Conservation (phyloP, 148 eudicot genomes). For the Fallopia convolvulus region DNA sequence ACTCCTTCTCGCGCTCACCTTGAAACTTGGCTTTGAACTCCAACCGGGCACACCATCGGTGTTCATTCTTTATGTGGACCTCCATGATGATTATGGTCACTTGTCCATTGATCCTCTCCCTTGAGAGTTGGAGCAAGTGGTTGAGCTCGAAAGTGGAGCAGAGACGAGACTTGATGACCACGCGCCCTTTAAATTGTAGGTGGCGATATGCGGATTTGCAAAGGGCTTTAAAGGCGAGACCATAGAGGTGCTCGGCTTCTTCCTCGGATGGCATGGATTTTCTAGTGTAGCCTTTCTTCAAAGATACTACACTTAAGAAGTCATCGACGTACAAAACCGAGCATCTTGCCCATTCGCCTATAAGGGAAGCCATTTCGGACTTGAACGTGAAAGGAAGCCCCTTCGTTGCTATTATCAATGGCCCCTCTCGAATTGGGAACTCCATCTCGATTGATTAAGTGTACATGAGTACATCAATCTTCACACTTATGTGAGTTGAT, state of each 20-base stretch:
- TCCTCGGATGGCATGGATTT: not conserved
- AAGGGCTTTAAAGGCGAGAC: not conserved
- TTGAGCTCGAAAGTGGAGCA: not conserved
- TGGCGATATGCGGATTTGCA: not conserved
- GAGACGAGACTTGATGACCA: not conserved
- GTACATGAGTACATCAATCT: no score
- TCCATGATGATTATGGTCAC: no score
- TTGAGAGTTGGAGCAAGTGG: not conserved
- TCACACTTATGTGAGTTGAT: no score
- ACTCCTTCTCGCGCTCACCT: no score
- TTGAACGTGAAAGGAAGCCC: not conserved
- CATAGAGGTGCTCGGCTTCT: not conserved
- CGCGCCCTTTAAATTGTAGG: not conserved
- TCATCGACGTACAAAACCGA: not conserved
- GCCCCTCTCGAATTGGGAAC: not conserved
- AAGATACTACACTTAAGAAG: not conserved
- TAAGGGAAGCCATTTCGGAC: not conserved
- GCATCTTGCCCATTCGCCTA: not conserved
- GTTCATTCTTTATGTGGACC: no score
- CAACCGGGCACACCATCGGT: no score
- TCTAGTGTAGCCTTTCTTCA: not conserved
- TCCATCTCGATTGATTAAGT: no score
- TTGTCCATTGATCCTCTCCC: no score
- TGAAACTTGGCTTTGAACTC: no score
- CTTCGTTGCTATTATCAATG: not conserved